Percentiles rank a stretch among this genome's conserved stretches.
These are phyloP conservation scores for Colletotrichum neosansevieriae DNA, from an alignment of 2,329 filamentous ascomycete genomes.

Conservation along the genomic window DNA sequence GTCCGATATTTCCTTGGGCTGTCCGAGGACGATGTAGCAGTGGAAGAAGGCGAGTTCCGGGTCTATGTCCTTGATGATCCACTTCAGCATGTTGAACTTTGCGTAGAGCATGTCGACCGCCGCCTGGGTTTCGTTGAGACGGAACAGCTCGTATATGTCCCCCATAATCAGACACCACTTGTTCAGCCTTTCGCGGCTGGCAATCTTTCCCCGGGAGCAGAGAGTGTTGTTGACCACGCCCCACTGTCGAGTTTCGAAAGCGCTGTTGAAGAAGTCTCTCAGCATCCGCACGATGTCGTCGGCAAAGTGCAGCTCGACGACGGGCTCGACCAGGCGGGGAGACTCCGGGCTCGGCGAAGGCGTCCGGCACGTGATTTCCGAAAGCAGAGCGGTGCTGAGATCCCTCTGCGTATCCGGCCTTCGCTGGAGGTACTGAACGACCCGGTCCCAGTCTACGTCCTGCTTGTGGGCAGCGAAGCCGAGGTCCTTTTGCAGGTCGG, in stretches of 20 bases:
- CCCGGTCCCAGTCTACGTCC: neutral
- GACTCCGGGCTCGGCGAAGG: slow-evolving; percentile 9
- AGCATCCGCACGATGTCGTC: slow-evolving; percentile 11
- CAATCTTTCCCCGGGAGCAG: neutral
- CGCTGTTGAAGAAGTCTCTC: neutral
- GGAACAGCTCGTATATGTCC: neutral
- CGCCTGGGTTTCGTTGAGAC: neutral
- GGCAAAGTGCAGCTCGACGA: neutral
- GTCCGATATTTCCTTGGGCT: neutral
- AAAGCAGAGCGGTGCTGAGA: neutral
- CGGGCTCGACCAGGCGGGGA: neutral
- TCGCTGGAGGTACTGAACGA: neutral
- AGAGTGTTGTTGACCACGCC: neutral
- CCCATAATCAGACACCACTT: neutral
- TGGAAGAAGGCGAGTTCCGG: neutral
- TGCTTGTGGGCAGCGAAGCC: neutral
- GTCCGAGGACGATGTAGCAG: neutral
- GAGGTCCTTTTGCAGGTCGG: neutral
- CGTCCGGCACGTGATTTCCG: slow-evolving; percentile 3
- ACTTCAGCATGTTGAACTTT: neutral
- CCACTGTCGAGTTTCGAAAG: neutral
- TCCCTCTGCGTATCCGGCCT: neutral
- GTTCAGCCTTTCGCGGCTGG: neutral
- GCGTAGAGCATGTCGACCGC: neutral
- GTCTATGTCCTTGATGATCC: slow-evolving; percentile 9